Conservation (phyloP, 352 stramenopile species). For the Phytophthora cactorum region DNA sequence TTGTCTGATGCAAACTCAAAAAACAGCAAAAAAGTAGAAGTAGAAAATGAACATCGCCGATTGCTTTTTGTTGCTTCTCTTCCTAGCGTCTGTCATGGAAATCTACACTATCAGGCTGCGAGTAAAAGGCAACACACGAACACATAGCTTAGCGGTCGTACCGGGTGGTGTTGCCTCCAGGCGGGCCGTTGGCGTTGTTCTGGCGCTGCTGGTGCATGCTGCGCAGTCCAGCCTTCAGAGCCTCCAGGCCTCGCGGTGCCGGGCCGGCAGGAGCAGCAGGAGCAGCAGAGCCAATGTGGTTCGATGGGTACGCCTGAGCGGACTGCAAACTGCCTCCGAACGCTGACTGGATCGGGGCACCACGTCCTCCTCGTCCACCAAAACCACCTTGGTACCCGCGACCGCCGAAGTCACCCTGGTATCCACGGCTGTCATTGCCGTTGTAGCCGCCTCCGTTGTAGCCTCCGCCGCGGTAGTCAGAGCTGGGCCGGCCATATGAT, state of each 20-base stretch:
- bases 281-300: conserved; percentile 39
- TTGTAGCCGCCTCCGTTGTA: conserved; percentile 32
- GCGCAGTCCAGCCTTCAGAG: conserved; percentile 79
- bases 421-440: conserved; percentile 30
- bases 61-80: conserved; percentile 20
- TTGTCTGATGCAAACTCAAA: conserved; percentile 1
- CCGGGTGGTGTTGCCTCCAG: conserved; percentile 35
- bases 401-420: conserved; percentile 29
- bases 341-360: conserved; percentile 65
- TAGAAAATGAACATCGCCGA: conserved; percentile 10
- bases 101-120: conserved; percentile 36
- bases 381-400: conserved; percentile 43
- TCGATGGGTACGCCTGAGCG: conserved; percentile 56
- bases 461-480: conserved; percentile 41
- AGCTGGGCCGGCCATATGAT: conserved; percentile 40
- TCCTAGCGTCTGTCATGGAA: conserved; percentile 33
- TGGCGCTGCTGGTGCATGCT: conserved; percentile 87
- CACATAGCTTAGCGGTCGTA: conserved; percentile 63
- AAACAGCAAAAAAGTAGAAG: not conserved
- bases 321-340: conserved; percentile 64
- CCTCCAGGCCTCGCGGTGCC: conserved; percentile 63
- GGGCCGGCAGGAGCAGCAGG: conserved; percentile 20
- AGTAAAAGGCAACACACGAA: conserved; percentile 11
- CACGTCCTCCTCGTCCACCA: conserved; percentile 38
- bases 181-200: conserved; percentile 29